These are phyloP conservation scores for Flaveria bidentis DNA, from an alignment of 129 eudicot genomes.

Conservation along the genomic window DNA sequence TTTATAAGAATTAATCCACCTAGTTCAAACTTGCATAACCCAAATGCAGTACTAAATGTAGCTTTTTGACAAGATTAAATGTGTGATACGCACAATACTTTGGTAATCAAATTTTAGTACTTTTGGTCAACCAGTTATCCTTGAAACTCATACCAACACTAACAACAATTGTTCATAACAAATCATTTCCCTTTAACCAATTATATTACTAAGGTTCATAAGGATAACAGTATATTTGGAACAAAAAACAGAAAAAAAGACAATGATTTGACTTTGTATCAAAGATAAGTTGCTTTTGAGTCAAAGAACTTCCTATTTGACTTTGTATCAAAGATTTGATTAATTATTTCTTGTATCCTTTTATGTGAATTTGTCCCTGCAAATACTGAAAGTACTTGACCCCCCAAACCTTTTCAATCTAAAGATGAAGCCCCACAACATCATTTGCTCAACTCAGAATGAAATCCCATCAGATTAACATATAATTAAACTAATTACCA, in stretches of 20 bases:
- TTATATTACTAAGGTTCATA: background rate
- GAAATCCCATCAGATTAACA: background rate
- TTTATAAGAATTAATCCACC: constrained; percentile 8
- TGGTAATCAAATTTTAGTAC: constrained; percentile 4
- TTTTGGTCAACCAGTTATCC: constrained; percentile 15
- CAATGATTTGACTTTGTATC: background rate
- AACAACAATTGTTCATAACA: too few species aligned
- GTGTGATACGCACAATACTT: background rate
- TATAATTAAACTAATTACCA: constrained; percentile 4
- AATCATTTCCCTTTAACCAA: too few species aligned
- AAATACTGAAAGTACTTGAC: background rate
- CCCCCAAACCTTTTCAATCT: background rate
- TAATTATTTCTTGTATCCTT: constrained; percentile 1
- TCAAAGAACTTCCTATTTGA: background rate
- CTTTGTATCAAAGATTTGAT: too few species aligned
- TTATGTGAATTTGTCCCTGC: background rate
- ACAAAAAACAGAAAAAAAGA: too few species aligned
- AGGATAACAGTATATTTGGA: background rate
- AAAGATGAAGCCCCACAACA: too few species aligned
- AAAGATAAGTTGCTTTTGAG: constrained; percentile 1
- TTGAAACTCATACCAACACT: constrained; percentile 17
- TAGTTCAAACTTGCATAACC: background rate
- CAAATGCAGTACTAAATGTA: background rate
- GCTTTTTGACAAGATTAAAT: background rate
- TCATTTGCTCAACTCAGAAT: too few species aligned